These are phyloP conservation scores for Alnus rubra DNA, from an alignment of 306 rosid species.

Conservation along the genomic window DNA sequence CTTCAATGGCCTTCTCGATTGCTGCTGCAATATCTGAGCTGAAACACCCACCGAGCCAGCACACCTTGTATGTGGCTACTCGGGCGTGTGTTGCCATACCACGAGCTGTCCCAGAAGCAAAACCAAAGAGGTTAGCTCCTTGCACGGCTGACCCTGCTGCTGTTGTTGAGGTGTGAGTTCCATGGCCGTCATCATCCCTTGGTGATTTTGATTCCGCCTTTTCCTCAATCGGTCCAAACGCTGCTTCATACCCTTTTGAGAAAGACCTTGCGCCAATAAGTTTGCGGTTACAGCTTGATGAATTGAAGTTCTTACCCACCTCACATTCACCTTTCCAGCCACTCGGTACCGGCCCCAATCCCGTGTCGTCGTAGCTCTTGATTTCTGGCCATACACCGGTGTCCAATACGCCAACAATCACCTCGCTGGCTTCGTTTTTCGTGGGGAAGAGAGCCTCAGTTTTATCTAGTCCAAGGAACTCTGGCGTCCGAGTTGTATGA, in stretches of 20 bases:
- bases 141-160: conserved; percentile 73
- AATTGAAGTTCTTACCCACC: conserved; percentile 58
- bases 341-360: conserved; percentile 57
- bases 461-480: conserved; percentile 70
- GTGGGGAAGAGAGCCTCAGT: conserved; percentile 22
- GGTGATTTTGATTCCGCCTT: conserved; percentile 74
- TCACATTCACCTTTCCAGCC: conserved; percentile 88
- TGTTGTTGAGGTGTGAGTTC: conserved; percentile 89
- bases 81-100: conserved; percentile 89
- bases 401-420: conserved; percentile 75
- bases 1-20: conserved; percentile 77
- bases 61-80: conserved; percentile 76
- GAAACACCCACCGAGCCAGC: conserved; percentile 76
- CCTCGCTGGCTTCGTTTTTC: conserved; percentile 39
- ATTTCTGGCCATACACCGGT: conserved; percentile 93
- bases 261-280: conserved; percentile 86
- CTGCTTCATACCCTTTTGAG: conserved; percentile 62
- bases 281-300: conserved; percentile 71
- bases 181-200: conserved; percentile 85
- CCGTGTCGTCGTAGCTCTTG: conserved; percentile 63
- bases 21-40: conserved; percentile 72
- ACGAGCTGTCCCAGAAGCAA: conserved; percentile 78
- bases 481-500: conserved; percentile 89
- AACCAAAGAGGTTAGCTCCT: conserved; percentile 77
- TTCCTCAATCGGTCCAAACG: conserved; percentile 51